These are phyloP conservation scores for Geopyxis carbonaria DNA, from an alignment of 495 filamentous ascomycete species.

Conservation along the genomic window DNA sequence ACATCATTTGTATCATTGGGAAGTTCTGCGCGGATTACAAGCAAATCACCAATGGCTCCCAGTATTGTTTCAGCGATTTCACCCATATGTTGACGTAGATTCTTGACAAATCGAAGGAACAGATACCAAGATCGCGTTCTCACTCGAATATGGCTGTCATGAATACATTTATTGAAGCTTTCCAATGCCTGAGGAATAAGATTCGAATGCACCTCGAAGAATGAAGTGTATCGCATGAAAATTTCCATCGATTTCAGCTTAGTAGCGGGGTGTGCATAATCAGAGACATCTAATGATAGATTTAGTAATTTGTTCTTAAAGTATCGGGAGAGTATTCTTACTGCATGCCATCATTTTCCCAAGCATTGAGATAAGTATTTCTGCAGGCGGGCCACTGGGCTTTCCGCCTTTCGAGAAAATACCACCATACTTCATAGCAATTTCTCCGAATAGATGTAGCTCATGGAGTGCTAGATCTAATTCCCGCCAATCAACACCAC, in stretches of 20 bases:
- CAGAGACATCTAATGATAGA: constrained; percentile 48
- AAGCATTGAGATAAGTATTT: constrained; percentile 78
- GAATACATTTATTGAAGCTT: constrained; percentile 74
- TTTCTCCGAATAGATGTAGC: constrained; percentile 90
- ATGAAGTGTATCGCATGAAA: constrained; percentile 79
- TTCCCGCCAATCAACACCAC: constrained; percentile 80
- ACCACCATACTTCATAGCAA: constrained; percentile 68
- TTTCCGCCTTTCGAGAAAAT: constrained; percentile 66
- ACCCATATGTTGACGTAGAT: constrained; percentile 62
- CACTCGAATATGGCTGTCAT: constrained; percentile 69
- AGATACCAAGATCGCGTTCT: constrained; percentile 90
- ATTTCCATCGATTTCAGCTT: constrained; percentile 97
- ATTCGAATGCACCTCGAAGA: constrained; percentile 67
- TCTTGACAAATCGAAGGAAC: constrained; percentile 84
- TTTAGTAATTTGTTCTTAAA: neutral
- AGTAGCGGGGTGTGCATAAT: constrained; percentile 75
- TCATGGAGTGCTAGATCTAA: constrained; percentile 91
- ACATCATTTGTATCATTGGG: constrained; percentile 51
- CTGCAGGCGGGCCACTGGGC: constrained; percentile 55
- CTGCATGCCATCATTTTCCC: constrained; percentile 80
- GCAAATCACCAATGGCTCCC: constrained; percentile 68
- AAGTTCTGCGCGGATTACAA: constrained; percentile 79
- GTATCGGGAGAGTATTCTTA: constrained; percentile 28
- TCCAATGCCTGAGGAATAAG: constrained; percentile 76
- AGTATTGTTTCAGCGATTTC: constrained; percentile 81